phyloP scores from a whole-genome alignment of 208 protist species.

The Herpetomonas samuelpessoai region DNA sequence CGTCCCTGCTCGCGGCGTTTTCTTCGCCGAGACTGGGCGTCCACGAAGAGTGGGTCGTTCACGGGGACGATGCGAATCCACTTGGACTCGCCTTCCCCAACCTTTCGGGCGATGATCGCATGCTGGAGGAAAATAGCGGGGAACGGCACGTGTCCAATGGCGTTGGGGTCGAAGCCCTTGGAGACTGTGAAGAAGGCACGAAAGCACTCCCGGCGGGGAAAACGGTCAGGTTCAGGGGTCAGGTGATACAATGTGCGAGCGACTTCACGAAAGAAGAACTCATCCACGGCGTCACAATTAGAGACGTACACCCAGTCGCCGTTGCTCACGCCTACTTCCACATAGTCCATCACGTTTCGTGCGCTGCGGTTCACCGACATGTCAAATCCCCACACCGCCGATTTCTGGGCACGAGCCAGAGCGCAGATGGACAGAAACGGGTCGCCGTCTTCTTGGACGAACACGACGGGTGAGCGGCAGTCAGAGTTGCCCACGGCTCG shows the following conservation, averaged over 20 bases:
- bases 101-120: slow-evolving; percentile 54
- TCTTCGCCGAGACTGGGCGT: slow-evolving; percentile 44
- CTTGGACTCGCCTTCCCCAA: slow-evolving; percentile 37
- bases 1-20: slow-evolving; percentile 54
- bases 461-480: slow-evolving; percentile 82
- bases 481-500: slow-evolving; percentile 79
- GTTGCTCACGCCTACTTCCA: slow-evolving; percentile 86
- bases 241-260: slow-evolving; percentile 70
- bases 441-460: slow-evolving; percentile 80
- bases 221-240: slow-evolving; percentile 68
- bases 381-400: slow-evolving; percentile 83
- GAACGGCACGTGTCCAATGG: slow-evolving; percentile 48
- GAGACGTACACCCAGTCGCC: slow-evolving; percentile 90
- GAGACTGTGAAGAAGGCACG: slow-evolving; percentile 73
- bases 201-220: slow-evolving; percentile 83
- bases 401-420: slow-evolving; percentile 55
- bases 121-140: slow-evolving; percentile 74
- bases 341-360: slow-evolving; percentile 83
- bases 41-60: slow-evolving; percentile 36
- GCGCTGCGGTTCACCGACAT: slow-evolving; percentile 44
- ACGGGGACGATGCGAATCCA: slow-evolving; percentile 58
- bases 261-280: slow-evolving; percentile 66
- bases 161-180: slow-evolving; percentile 63
- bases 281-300: slow-evolving; percentile 59
- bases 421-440: slow-evolving; percentile 67